These are phyloP conservation scores for Gracilaria gracilis DNA, from an alignment of 23 red algal genomes.

Conservation along the genomic window DNA sequence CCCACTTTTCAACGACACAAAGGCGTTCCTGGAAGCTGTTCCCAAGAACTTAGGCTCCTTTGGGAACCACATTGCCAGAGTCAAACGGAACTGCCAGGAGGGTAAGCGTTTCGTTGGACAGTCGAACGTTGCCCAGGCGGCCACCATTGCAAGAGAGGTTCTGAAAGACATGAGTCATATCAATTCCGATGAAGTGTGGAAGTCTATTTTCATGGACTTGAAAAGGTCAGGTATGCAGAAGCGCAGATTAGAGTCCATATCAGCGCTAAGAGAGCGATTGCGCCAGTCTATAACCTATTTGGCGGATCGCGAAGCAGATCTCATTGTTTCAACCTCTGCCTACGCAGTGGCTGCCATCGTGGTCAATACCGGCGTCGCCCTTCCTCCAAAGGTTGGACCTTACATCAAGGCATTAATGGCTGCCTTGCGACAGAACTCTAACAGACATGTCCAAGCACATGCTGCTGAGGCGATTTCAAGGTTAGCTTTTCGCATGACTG, in stretches of 20 bases:
- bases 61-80: constrained; percentile 45
- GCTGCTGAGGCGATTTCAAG: constrained; percentile 53
- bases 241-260: constrained; percentile 49
- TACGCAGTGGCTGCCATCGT: constrained; percentile 67
- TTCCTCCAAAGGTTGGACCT: constrained; percentile 78
- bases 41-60: constrained; percentile 31
- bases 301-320: constrained; percentile 25
- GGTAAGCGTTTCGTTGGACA: constrained; percentile 33
- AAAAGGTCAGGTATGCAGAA: constrained; percentile 48
- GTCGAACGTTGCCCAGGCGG: constrained; percentile 37
- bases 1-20: constrained; percentile 71
- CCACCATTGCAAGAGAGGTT: constrained; percentile 23
- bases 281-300: constrained; percentile 69
- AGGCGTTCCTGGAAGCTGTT: constrained; percentile 65
- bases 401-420: constrained; percentile 83
- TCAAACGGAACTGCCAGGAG: constrained; percentile 26
- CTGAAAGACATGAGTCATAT: constrained; percentile 43
- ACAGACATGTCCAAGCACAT: constrained; percentile 62
- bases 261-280: constrained; percentile 68
- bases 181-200: constrained; percentile 52
- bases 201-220: constrained; percentile 15
- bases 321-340: constrained; percentile 51
- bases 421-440: constrained; percentile 32
- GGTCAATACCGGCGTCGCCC: background rate
- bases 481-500: constrained; percentile 64